A percentile compares a stretch with the other conserved stretches of the same genome.
Conservation (phyloP, 495 filamentous ascomycete genomes). For the Trypethelium eluteriae region DNA sequence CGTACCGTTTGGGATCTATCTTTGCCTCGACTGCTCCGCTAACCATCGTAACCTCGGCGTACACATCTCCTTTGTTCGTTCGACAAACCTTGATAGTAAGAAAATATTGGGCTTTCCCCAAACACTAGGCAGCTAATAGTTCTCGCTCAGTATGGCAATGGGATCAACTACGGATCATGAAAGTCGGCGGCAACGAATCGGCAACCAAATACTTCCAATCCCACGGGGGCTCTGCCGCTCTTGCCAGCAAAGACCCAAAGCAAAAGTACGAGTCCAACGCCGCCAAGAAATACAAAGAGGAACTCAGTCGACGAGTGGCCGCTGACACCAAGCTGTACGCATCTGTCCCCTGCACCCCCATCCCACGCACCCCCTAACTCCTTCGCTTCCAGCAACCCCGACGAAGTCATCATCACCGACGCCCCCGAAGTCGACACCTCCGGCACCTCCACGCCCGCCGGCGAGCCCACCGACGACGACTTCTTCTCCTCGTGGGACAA, state of each 20-base stretch:
- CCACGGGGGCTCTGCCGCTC: constrained; percentile 84
- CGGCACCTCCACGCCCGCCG: constrained; percentile 61
- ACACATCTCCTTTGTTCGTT: constrained; percentile 90
- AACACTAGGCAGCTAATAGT: constrained; percentile 17
- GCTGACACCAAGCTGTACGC: constrained; percentile 72
- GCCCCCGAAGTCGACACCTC: constrained; percentile 52
- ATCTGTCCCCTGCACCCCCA: constrained; percentile 14
- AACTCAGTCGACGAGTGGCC: constrained; percentile 73
- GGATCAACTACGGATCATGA: constrained; percentile 97
- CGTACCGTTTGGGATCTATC: constrained; percentile 93
- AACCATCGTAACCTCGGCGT: constrained; percentile 44
- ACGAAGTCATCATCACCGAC: constrained; percentile 80
- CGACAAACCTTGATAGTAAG: constrained; percentile 96
- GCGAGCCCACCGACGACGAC: constrained; percentile 69
- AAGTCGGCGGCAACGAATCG: constrained; percentile 95
- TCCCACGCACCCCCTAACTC: constrained; percentile 5
- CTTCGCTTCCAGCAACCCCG: constrained; percentile 56
- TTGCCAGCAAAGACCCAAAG: constrained; percentile 92
- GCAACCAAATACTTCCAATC: constrained; percentile 96
- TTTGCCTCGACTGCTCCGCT: constrained; percentile 88
- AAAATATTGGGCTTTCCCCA: constrained; percentile 16
- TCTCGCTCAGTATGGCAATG: constrained; percentile 86
- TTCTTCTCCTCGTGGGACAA: constrained; percentile 99
- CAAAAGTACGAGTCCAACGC: constrained; percentile 89
- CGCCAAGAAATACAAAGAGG: constrained; percentile 93